phyloP scores from a whole-genome alignment of 2,329 filamentous ascomycete species.

The Paecilomyces formosus region DNA sequence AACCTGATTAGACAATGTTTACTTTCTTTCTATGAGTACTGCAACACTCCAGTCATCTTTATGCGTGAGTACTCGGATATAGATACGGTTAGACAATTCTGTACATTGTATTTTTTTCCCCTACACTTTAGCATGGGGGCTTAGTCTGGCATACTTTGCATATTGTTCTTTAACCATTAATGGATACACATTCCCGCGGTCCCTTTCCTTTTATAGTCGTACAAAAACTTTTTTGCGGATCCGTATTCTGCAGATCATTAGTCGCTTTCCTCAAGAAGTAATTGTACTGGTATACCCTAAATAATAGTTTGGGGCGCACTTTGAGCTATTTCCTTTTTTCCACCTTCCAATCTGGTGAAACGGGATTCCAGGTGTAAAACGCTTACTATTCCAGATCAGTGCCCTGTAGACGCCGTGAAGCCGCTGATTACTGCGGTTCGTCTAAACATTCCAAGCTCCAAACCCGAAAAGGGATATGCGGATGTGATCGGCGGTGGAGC shows the following conservation, averaged over 20 bases:
- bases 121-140: not conserved
- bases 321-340: not conserved
- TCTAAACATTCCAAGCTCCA: not conserved
- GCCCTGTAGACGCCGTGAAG: not conserved
- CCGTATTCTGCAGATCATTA: too few species aligned
- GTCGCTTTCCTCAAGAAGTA: not conserved
- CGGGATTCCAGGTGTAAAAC: not conserved
- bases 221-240: too few species aligned
- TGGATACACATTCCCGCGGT: not conserved
- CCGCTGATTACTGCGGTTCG: not conserved
- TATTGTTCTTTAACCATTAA: not conserved
- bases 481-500: not conserved
- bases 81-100: not conserved
- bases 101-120: not conserved
- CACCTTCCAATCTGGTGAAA: not conserved
- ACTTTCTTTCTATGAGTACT: not conserved
- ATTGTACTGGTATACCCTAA: not conserved
- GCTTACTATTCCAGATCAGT: not conserved
- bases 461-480: not conserved
- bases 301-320: not conserved
- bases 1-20: not conserved
- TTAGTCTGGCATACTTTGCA: not conserved
- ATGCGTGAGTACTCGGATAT: not conserved
- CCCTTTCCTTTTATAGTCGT: too few species aligned
- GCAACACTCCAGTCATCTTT: not conserved